phyloP scores from a whole-genome alignment of 306 rosid species.

The Geum urbanum region DNA sequence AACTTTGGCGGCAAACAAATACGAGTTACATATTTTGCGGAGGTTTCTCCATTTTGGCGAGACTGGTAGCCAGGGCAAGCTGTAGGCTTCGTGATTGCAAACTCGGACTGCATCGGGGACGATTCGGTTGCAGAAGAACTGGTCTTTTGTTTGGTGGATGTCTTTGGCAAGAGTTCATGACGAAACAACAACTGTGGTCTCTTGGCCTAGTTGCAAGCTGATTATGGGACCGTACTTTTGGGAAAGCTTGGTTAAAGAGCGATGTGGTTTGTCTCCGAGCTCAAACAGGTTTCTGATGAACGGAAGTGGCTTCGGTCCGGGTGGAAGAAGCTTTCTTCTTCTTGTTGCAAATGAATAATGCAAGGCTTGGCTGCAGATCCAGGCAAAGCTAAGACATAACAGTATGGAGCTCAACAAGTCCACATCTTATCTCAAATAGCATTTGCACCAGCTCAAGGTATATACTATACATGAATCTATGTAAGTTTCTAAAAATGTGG shows the following conservation, averaged over 20 bases:
- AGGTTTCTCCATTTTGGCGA: conserved; percentile 33
- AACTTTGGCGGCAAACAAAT: conserved; percentile 1
- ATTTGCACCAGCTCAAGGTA: not conserved
- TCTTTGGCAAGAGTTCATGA: conserved; percentile 25
- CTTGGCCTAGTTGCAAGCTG: conserved; percentile 32
- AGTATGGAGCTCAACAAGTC: not conserved
- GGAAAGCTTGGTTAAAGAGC: conserved; percentile 30
- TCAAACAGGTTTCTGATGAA: conserved; percentile 43
- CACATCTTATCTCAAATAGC: not conserved
- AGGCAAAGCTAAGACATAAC: not conserved
- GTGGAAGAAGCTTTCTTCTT: conserved; percentile 28
- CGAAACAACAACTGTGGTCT: conserved; percentile 32
- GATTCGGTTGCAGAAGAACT: conserved; percentile 25
- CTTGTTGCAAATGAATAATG: not conserved
- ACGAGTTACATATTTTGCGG: conserved; percentile 25
- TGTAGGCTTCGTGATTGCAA: conserved; percentile 5
- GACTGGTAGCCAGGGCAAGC: conserved; percentile 33
- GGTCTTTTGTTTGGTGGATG: conserved; percentile 32
- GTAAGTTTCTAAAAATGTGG: not conserved
- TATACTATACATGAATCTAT: not conserved
- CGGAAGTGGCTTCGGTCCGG: conserved; percentile 44
- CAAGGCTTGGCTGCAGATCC: not conserved
- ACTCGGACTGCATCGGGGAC: conserved; percentile 19
- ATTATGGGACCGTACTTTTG: conserved; percentile 32
- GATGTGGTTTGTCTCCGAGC: conserved; percentile 38